Base-by-base conservation (phyloP, 495 filamentous ascomycete genomes). In the Penicillium taxi region DNA sequence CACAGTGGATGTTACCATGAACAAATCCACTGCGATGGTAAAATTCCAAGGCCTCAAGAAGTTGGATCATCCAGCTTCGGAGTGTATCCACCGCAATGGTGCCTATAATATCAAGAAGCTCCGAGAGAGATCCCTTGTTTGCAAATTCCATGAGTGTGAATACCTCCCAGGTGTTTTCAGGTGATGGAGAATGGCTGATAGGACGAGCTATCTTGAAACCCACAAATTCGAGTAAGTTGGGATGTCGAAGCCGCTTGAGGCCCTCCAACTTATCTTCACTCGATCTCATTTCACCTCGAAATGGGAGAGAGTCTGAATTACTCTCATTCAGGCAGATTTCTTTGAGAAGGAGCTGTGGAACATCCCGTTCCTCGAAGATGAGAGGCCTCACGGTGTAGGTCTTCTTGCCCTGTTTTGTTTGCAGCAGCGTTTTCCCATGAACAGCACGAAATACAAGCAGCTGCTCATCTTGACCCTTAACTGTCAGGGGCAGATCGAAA, bases 31-130 rank as follows among this genome's bases (percentile, higher is more conserved):
- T 78, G 35, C 76, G 77, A 53, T 96, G 90, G 36, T 90, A 75
- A 54, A 80, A 90, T 30, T 88, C 85, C 19, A 96, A 69, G 0
- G 78, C 91, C 56, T 95, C 85, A 17, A 98, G 77, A n/a, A 98
- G 67, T 45, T 90, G 83, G 30, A 86, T 80, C 27, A 84, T 86
- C 84, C 86, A 96, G 33, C 83, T 74, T 30, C 86, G 79, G 24
- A 83, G 77, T 46, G 78, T 84, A 42, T 74, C 75, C 23, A 81
- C 70, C 19, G 79, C 74, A 26, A 94, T 60, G n/a, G 72, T 72
- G 20, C 80, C 83, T 19, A 84, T 75, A 32, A 88, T 71, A 24
- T 86, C 82, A 32, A 98, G 68, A 11, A 91, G 66, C 33, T 95
- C 87, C 3, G 78, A 73, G 2, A 98, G 63, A 1, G 91, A 83